Percentiles rank a stretch among this genome's conserved stretches.
Conservation (phyloP, 352 stramenopile genomes). For the Phytopythium boreale region DNA sequence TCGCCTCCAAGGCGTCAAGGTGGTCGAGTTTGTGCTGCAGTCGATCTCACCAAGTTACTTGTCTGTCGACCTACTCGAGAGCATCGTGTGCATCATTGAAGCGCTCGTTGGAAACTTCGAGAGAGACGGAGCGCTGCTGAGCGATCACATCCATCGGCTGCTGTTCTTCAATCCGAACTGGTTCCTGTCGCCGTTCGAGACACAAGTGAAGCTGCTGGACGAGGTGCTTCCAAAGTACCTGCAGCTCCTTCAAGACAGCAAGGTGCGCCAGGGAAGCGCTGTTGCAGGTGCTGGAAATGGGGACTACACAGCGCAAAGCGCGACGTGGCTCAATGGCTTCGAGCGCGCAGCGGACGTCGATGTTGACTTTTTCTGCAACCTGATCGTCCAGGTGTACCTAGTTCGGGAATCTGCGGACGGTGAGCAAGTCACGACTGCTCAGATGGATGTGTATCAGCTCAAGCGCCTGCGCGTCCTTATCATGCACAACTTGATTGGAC, state of each 20-base stretch:
- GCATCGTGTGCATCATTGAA: slow-evolving; percentile 60
- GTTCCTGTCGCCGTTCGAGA: slow-evolving; percentile 77
- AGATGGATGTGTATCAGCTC: slow-evolving; percentile 37
- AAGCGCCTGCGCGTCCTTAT: slow-evolving; percentile 45
- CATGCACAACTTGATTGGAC: slow-evolving; percentile 67
- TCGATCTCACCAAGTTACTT: slow-evolving; percentile 74
- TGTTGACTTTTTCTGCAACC: slow-evolving; percentile 73
- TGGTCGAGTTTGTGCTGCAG: slow-evolving; percentile 74
- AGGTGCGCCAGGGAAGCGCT: neutral
- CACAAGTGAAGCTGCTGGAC: slow-evolving; percentile 61
- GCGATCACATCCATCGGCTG: slow-evolving; percentile 57
- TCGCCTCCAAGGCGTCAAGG: slow-evolving; percentile 61
- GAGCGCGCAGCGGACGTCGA: slow-evolving; percentile 30
- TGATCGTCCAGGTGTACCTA: slow-evolving; percentile 69
- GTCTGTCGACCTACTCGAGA: slow-evolving; percentile 53
- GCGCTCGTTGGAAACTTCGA: slow-evolving; percentile 40
- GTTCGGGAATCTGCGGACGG: slow-evolving; percentile 21
- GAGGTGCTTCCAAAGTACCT: slow-evolving; percentile 63
- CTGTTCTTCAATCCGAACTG: slow-evolving; percentile 79
- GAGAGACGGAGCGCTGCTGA: slow-evolving; percentile 24
- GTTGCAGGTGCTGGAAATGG: neutral
- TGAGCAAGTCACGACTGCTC: slow-evolving; percentile 16
- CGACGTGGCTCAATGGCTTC: neutral
- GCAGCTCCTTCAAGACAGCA: slow-evolving; percentile 40
- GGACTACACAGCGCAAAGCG: neutral